These are phyloP conservation scores for Alisma plantagoaquatica DNA, from an alignment of 106 monocot species.

Conservation along the genomic window DNA sequence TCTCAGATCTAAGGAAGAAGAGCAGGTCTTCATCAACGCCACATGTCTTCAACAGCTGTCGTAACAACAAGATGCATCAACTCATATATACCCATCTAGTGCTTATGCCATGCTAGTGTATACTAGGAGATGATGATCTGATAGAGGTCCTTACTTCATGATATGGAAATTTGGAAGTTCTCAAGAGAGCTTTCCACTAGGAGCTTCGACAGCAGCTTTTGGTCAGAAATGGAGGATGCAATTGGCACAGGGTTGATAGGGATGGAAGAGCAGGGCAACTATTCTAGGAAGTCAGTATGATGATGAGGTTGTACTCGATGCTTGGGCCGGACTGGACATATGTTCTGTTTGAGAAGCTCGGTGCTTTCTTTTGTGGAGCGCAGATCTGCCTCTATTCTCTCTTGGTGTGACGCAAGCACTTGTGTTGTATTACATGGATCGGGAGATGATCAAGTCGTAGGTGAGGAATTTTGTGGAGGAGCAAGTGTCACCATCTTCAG, in stretches of 20 bases:
- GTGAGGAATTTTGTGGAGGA: constrained; percentile 79
- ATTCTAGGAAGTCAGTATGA: constrained; percentile 52
- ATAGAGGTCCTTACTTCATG: too few species aligned
- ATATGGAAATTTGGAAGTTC: too few species aligned
- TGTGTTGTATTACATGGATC: constrained; percentile 88
- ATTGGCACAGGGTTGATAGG: constrained; percentile 13
- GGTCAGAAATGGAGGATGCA: constrained; percentile 74
- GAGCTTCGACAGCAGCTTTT: constrained; percentile 71
- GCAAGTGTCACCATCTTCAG: constrained; percentile 87
- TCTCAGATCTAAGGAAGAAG: too few species aligned
- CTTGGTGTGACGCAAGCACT: constrained; percentile 92
- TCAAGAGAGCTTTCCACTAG: constrained; percentile 58
- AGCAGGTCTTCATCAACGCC: too few species aligned
- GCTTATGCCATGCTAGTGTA: too few species aligned
- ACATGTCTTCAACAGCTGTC: too few species aligned
- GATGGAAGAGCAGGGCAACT: too few species aligned
- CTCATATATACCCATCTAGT: too few species aligned
- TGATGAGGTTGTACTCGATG: constrained; percentile 74
- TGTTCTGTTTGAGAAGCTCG: constrained; percentile 55
- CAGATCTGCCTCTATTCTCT: constrained; percentile 94
- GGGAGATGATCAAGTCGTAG: constrained; percentile 76
- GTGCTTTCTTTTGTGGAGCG: constrained; percentile 57
- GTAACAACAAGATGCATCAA: too few species aligned
- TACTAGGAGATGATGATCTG: too few species aligned
- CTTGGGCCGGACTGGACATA: constrained; percentile 71